These are phyloP conservation scores for Diaporthe humulicola DNA, from an alignment of 2,329 filamentous ascomycete genomes.

Conservation along the genomic window DNA sequence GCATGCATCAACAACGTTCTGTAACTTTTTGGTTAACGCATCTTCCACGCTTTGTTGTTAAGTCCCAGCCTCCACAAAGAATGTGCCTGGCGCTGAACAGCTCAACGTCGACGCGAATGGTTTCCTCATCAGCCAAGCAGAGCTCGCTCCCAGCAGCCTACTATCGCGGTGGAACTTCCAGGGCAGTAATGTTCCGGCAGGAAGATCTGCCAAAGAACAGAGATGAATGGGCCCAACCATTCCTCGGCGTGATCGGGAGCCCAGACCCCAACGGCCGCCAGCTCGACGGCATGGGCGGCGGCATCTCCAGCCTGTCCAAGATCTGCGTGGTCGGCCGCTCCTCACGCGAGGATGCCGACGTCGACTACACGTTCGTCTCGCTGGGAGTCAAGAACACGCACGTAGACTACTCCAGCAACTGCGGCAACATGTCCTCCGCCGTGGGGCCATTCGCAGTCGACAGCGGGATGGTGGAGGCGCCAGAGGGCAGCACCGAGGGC, in stretches of 20 bases:
- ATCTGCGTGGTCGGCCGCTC: slow-evolving; percentile 74
- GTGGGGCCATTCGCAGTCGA: slow-evolving; percentile 77
- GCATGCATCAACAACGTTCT: neutral
- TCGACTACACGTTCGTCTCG: slow-evolving; percentile 80
- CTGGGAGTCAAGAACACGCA: slow-evolving; percentile 72
- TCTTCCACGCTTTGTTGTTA: neutral
- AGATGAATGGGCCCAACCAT: slow-evolving; percentile 64
- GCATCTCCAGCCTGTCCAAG: slow-evolving; percentile 78
- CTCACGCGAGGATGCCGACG: slow-evolving; percentile 62
- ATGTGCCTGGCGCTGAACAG: fast-evolving
- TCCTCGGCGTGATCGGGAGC: slow-evolving; percentile 72
- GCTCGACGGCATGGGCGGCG: slow-evolving; percentile 79
- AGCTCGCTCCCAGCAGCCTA: slow-evolving; percentile 64
- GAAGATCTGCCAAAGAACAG: slow-evolving; percentile 63
- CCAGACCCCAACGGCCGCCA: slow-evolving; percentile 76
- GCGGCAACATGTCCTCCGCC: slow-evolving; percentile 79
- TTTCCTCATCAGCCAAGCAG: neutral
- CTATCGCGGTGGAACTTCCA: slow-evolving; percentile 78
- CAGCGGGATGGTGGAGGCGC: slow-evolving; percentile 56
- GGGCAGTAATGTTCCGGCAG: slow-evolving; percentile 71
- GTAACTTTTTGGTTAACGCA: neutral
- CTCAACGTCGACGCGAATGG: neutral
- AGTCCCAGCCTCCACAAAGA: neutral
- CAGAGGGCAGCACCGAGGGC: slow-evolving; percentile 41
- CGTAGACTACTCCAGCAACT: slow-evolving; percentile 78